Base-by-base conservation (phyloP, 129 eudicot species). In the Deinandra increscens region DNA sequence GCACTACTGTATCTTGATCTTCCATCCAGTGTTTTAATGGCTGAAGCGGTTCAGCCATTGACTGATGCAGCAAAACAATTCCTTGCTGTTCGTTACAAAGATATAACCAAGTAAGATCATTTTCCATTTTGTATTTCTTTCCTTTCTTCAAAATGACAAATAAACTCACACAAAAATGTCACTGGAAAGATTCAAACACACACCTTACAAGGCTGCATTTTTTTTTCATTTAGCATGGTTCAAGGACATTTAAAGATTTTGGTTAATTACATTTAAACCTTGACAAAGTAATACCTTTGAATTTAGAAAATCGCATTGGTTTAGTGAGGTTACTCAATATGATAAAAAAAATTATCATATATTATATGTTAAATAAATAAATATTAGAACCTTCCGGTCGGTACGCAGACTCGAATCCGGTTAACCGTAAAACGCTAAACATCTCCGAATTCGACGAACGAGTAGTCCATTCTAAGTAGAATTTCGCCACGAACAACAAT, bases 1-100 rank as follows among this genome's bases (percentile, higher is more conserved):
- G 95, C 95, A 26, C 70, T 87, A 49, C 81, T 87, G 6, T 87
- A 87, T 76, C 75, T 87, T 4, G 95, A 87, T 37, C 95, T 87
- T 61, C 95, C 95, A 5, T 84, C 85, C 15, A 82, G 88, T 64
- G 82, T 87, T 50, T 77, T 84, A 39, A 84, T 87, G 95, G 90
- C 86, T 64, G 95, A 84, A 26, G 95, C 95, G 1, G 95, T 87
- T 75, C 85, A 87, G 65, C 95, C 87, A 19, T 78, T 87, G 80
- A 87, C 95, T 9, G 95, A 87, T 64, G 80, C 95, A 23, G 95
- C 95, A 48, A 84, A 82, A 46, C 82, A 84, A 50, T 87, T 84
- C 80, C 81, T 87, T 42, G 95, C 88, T 75, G 88, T 62, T 19
- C 87, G 86, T 42, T 87, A 87, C 78, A 87, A 80, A 78, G 95